These are phyloP conservation scores for Aleurites moluccanus DNA, from an alignment of 441 rosid genomes.

Conservation along the genomic window DNA sequence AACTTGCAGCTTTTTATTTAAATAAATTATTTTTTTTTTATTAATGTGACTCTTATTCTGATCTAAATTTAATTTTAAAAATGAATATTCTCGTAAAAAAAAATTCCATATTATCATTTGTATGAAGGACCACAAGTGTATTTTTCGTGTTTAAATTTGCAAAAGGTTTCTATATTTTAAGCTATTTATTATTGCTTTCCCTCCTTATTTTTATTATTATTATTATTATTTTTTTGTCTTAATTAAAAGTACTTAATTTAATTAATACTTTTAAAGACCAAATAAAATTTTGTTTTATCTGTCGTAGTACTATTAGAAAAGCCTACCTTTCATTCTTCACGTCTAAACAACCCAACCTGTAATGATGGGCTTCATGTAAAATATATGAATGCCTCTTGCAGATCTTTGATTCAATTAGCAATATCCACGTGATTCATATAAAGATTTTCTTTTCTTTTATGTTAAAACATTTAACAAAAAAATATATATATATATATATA, in stretches of 20 bases:
- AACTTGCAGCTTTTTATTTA: background rate
- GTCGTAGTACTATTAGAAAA: too few species aligned
- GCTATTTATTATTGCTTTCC: background rate
- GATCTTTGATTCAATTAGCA: background rate
- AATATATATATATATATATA: too few species aligned
- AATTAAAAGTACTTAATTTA: background rate
- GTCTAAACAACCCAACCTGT: slow-evolving; percentile 15
- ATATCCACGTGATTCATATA: background rate
- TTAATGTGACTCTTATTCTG: too few species aligned
- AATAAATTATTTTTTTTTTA: too few species aligned
- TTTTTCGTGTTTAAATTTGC: background rate
- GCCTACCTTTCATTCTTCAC: slow-evolving; percentile 18
- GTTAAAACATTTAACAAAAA: too few species aligned
- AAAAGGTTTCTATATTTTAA: background rate
- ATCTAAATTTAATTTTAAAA: too few species aligned
- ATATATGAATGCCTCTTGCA: background rate
- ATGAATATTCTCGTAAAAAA: too few species aligned
- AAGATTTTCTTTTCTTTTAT: background rate
- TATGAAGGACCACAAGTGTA: background rate
- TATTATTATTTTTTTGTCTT: background rate
- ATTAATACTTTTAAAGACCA: too few species aligned
- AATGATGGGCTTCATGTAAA: slow-evolving; percentile 4
- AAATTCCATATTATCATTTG: too few species aligned
- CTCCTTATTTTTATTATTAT: background rate
- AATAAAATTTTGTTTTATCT: too few species aligned